These are phyloP conservation scores for Penicillium psychrosexuale DNA, from an alignment of 2,329 filamentous ascomycete species.

Conservation along the genomic window DNA sequence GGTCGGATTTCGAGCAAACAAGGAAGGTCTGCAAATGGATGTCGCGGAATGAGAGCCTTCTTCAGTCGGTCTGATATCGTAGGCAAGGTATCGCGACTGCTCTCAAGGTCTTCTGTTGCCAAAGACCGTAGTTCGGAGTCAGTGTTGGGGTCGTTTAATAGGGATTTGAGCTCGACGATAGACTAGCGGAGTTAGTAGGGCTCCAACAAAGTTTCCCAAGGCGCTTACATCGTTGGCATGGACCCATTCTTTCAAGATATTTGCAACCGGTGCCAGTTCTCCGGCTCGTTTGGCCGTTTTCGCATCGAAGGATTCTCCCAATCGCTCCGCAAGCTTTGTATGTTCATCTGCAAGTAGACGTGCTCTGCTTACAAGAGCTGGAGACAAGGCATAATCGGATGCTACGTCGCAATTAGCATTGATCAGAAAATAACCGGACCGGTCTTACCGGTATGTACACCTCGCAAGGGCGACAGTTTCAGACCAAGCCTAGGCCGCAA, in stretches of 20 bases:
- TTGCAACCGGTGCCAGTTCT: conserved; percentile 52
- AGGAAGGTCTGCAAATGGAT: conserved; percentile 85
- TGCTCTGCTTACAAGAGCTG: conserved; percentile 55
- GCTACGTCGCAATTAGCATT: conserved; percentile 16
- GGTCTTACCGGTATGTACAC: conserved; percentile 31
- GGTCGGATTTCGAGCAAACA: conserved; percentile 91
- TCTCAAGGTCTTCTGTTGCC: conserved; percentile 66
- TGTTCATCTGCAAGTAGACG: conserved; percentile 56
- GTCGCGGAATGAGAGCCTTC: conserved; percentile 74
- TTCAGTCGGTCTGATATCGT: conserved; percentile 67
- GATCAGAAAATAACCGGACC: background rate
- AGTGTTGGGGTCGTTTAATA: conserved; percentile 66
- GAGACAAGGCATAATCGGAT: conserved; percentile 45
- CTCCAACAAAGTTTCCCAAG: background rate
- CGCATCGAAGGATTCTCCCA: conserved; percentile 55
- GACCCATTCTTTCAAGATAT: conserved; percentile 57
- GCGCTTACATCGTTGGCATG: conserved; percentile 53
- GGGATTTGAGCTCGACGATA: conserved; percentile 66
- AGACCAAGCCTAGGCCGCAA: conserved; percentile 35
- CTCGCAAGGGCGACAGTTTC: conserved; percentile 26
- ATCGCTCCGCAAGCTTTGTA: conserved; percentile 49
- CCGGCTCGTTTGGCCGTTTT: conserved; percentile 57
- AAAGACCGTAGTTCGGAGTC: conserved; percentile 59
- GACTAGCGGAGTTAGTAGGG: conserved; percentile 38
- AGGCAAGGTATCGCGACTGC: conserved; percentile 61